Evolutionary conservation across 306 rosid genomes (phyloP), one percentile per base, ranked within the genome.

Genomic region (Hippophae gyantsensis): DNA sequence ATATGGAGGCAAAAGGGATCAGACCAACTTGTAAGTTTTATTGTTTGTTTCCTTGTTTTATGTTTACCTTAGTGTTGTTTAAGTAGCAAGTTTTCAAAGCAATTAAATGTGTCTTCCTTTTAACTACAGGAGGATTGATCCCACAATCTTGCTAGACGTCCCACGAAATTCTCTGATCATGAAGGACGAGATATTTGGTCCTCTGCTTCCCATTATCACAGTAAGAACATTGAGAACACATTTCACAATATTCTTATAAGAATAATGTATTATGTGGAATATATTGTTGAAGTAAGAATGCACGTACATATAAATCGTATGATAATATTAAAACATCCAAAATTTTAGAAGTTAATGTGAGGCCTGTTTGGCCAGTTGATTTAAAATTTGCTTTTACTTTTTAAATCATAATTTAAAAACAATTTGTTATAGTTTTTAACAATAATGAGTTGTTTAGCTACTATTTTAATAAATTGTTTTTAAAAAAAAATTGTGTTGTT

Each of bases 171-270:
- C 97, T 51, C 45, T 83, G 72, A 79, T 93, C 57, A 93, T 93
- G 99, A 69, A 12, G 23, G 99, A 93, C 56, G 99, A 93, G 74
- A 93, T 93, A 59, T 93, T 93, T 62, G 99, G 99, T 69, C 99
- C 99, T 18, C 76, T 93, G 71, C 95, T 93, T 75, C 97, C 99
- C 67, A 88, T 93, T 76, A 3, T 88, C 70, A 84, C 84, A 76
- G 99, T 92, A 81, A 45, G 86, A 74, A 58, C 27, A 46, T 56
- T 14, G 47, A 58, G 50, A 2, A 2, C 38, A 32, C 38, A 32
- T 32, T 64, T 54, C 47, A 6, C 7, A 38, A 47, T 23, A 45
- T 7, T 54, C 42, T 32, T 41, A 12, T 23, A 13, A 12, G 63
- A 14, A 51, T 51, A 18, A 52, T 46, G 13, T 49, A 7, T 49